Conservation (phyloP, 805 yeast genomes). For the Kregervanrija delftensis region DNA sequence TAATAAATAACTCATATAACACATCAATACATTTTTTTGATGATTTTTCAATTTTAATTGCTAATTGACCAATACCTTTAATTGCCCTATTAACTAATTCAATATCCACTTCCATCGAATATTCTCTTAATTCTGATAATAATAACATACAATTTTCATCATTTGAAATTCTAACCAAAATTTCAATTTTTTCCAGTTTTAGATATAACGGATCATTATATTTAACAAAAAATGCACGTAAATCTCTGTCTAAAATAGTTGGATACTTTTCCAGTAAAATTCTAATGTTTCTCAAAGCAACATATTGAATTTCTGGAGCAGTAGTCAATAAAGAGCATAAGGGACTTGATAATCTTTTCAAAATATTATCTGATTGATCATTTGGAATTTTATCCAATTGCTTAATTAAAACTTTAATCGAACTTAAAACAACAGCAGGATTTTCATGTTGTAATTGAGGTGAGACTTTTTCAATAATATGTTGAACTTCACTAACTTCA, state of each 20-base stretch:
- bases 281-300: conserved; percentile 84
- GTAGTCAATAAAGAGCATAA: conserved; percentile 80
- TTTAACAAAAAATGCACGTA: conserved; percentile 85
- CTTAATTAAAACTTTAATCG: conserved; percentile 72
- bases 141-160: conserved; percentile 51
- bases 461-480: conserved; percentile 79
- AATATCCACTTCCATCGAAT: conserved; percentile 79
- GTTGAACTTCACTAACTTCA: conserved; percentile 61
- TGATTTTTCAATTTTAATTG: conserved; percentile 51
- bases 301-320: conserved; percentile 92
- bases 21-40: conserved; percentile 55
- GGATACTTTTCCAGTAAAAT: conserved; percentile 88
- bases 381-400: conserved; percentile 47
- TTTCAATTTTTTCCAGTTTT: conserved; percentile 71
- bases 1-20: conserved; percentile 50
- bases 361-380: conserved; percentile 34
- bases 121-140: conserved; percentile 68
- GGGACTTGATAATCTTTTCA: conserved; percentile 76
- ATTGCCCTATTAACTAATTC: conserved; percentile 66
- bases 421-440: conserved; percentile 85
- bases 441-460: conserved; percentile 97
- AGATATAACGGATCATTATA: conserved; percentile 77
- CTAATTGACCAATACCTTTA: conserved; percentile 63
- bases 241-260: conserved; percentile 62
- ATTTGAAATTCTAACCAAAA: conserved; percentile 61